Evolutionary conservation across 1,284 basidiomycete species (phyloP), one percentile per base, ranked within the genome.

Genomic region (Chalciporus piperatoides): DNA sequence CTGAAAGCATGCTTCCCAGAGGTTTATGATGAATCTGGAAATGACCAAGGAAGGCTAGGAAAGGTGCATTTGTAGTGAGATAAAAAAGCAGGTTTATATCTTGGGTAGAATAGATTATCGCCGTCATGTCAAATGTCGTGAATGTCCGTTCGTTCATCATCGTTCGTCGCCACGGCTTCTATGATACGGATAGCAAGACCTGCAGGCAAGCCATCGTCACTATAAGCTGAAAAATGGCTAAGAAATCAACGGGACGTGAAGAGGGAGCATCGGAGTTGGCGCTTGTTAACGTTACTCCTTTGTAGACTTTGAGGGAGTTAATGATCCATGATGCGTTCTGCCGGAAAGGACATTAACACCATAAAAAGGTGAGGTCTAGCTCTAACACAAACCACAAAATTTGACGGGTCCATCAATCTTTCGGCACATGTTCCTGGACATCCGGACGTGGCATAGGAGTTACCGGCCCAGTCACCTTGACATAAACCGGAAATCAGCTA

Each of bases 401-500:
- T 90, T 2, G 61, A 63, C 1, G 87, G 86, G 59, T 89, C 75
- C 72, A 76, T 79, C 32, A 91, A 64, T 49, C 74, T 73, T 17
- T 79, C 74, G 11, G 74, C 62, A 59, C 89, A 91, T 37, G 84
- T 83, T 35, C 88, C 89, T 6, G 86, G 83, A 60, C 87, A 91
- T 17, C 78, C 78, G 1, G 84, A 81, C 5, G 81, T 83, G 8
- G 77, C 74, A 60, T 87, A 90, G 2, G 82, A 81, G 61, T 86
- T 84, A 36, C 87, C 88, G 4, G 87, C 89, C 87, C 87, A 90
- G 65, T 88, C 86, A 56, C 88, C 86, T 85, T 51, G 23, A 43
- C 51, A 41, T 51, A 43, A 21, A 36, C 10, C 36, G 53, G n/a
- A 6, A 30, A 41, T 62, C 25, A 59, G 41, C 7, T 14, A 19